Conservation (phyloP, 148 eudicot species). For the Linanthus parryae region DNA sequence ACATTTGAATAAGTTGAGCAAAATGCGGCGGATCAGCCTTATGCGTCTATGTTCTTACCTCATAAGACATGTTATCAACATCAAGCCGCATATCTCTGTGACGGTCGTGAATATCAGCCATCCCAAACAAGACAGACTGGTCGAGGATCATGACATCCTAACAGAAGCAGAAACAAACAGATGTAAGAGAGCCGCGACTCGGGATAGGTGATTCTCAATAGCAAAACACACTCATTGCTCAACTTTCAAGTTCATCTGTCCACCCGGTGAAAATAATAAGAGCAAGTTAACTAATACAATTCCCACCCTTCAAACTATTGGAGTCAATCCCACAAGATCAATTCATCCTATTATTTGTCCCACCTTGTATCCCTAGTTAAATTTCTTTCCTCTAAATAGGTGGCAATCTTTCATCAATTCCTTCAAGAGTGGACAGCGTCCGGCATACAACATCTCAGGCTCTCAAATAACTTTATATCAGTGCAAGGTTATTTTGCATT, state of each 20-base stretch:
- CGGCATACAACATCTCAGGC: too few relatives aligned
- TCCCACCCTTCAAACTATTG: too few relatives aligned
- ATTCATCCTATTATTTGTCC: too few relatives aligned
- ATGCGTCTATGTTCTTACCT: slow-evolving; percentile 41
- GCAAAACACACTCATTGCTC: neutral
- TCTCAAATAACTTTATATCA: too few relatives aligned
- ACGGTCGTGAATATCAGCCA: slow-evolving; percentile 78
- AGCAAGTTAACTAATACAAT: too few relatives aligned
- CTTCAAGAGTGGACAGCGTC: too few relatives aligned
- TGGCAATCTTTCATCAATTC: too few relatives aligned
- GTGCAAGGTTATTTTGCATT: too few relatives aligned
- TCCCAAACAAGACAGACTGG: slow-evolving; percentile 62
- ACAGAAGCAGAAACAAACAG: slow-evolving; percentile 6
- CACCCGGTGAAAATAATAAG: neutral
- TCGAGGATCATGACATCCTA: slow-evolving; percentile 94
- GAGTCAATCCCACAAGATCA: too few relatives aligned
- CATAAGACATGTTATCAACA: slow-evolving; percentile 98
- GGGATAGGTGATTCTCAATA: neutral
- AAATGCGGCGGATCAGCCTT: neutral
- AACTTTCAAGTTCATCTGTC: neutral
- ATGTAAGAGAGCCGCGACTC: neutral
- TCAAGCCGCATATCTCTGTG: slow-evolving; percentile 97
- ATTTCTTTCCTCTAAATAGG: too few relatives aligned
- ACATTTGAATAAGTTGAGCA: neutral
- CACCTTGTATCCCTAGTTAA: too few relatives aligned